Evolutionary conservation across 306 rosid genomes (phyloP), one percentile per base, ranked within the genome.

Genomic region (Castanea crenata): DNA sequence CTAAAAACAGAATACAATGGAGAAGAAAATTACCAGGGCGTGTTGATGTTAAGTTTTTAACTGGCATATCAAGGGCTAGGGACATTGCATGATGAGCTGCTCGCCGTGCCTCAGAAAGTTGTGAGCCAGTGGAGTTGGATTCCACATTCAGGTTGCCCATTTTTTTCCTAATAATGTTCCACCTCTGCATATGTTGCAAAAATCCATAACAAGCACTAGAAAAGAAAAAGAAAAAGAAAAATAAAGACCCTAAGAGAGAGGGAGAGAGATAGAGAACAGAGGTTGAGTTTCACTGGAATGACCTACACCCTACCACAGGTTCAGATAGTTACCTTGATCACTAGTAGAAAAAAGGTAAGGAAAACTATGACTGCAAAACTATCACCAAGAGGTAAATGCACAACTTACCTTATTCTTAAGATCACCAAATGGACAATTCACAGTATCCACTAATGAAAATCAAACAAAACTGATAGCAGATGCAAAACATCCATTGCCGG

Each of bases 31-130:
- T 80, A 90, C 98, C 98, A 71, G 84, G 75, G 67, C 90, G 86
- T 13, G 67, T 12, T 46, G 92, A 86, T 85, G 86, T 77, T 83
- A 82, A 64, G 84, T 81, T 91, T 68, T 86, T 88, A 76, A 87
- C 88, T 54, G 90, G 98, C 89, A 81, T 87, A 80, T 86, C 84
- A 58, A 94, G 93, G 74, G 97, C 97, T 75, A 88, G 31, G 15
- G 92, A 92, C 88, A 91, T 84, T n/a, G 99, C 92, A 72, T 90
- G 92, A 62, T 90, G 91, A 73, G 99, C 87, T 69, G 97, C 99
- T 83, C 87, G 82, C 73, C 89, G 92, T 76, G 86, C 94, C 64
- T 93, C 97, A 34, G 93, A 83, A 78, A 82, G 89, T 79, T 89
- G 92, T 18, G 91, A 68, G 79, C 88, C 83, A 63, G 87, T 73